Conservation (phyloP, 306 rosid genomes). For the Quercus alba region DNA sequence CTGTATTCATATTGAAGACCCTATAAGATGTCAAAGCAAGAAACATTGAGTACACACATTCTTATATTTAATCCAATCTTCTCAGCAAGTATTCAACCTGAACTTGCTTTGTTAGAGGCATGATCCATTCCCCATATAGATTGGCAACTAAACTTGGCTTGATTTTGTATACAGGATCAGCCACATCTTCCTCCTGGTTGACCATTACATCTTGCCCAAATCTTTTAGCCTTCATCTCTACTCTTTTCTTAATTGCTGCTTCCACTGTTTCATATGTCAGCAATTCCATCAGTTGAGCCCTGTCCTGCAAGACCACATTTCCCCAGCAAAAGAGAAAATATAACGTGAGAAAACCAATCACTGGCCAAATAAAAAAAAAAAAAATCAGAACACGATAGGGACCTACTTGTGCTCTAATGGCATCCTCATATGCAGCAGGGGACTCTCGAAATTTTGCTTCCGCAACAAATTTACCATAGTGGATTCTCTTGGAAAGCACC, state of each 20-base stretch:
- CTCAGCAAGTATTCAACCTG: slow-evolving; percentile 51
- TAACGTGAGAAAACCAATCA: not conserved
- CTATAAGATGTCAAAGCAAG: not conserved
- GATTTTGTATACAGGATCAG: slow-evolving; percentile 35
- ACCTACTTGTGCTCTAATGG: slow-evolving; percentile 42
- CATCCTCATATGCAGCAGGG: slow-evolving; percentile 32
- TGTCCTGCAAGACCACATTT: slow-evolving; percentile 34
- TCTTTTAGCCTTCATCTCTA: slow-evolving; percentile 41
- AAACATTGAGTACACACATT: not conserved
- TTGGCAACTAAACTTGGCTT: slow-evolving; percentile 38
- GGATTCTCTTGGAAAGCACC: slow-evolving; percentile 63
- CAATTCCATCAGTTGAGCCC: slow-evolving; percentile 29
- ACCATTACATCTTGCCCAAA: slow-evolving; percentile 34
- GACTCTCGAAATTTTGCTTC: slow-evolving; percentile 51
- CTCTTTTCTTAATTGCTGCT: slow-evolving; percentile 38
- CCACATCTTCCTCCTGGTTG: slow-evolving; percentile 12
- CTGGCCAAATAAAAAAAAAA: not conserved
- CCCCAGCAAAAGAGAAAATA: not conserved
- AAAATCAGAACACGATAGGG: not conserved
- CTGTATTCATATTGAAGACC: not conserved
- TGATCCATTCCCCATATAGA: slow-evolving; percentile 48
- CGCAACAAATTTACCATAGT: slow-evolving; percentile 65
- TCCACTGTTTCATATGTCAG: slow-evolving; percentile 47
- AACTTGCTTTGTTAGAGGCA: slow-evolving; percentile 64
- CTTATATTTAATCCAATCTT: slow-evolving; percentile 35